Base-by-base conservation (phyloP, 2,329 filamentous ascomycete genomes). In the Pestalotiopsis sp. region DNA sequence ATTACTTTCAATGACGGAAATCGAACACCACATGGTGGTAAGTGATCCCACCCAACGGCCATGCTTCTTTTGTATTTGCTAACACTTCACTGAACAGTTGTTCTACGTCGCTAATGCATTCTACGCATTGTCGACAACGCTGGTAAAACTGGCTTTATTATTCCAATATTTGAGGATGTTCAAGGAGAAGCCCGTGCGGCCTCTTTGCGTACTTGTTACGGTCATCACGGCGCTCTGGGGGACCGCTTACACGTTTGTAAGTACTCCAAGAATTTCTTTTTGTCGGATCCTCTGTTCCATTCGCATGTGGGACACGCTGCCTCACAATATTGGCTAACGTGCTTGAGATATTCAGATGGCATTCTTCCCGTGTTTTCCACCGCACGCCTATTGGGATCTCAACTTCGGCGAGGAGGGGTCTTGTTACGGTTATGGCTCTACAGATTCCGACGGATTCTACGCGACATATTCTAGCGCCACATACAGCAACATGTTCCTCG, bases 131-230 rank as follows among this genome's bases (percentile, higher is more conserved):
- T 73, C 74, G 39, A 71, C 72, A 9, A 67, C 70, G 3, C 60
- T 76, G 3, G 73, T 76, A 52, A 76, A 76, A 65, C 67, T 76
- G 40, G 72, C 73, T 10, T 71, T 76, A 22, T 64, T 76, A 39
- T 71, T 75, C 57, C 75, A 76, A 64, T 76, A 73, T 56, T 68
- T 76, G 30, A 73, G 75, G 10, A 66, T 75, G 44, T 76, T 71
- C 63, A 65, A 65, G 2, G 58, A 58, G 6, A 67, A 68, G 6
- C 13, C 20, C 3, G 58, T 70, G 60, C 68, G 73, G 17, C 65
- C 20, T 9, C 56, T 71, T 1, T 73, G 71, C 24, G 66, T 71
- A 24, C 4, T 68, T n/a, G 67, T 73, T 59, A 57, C 75, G 6
- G n/a, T 70, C 9, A 35, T 73, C 35, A 67, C 70, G 10, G 64